phyloP scores from a whole-genome alignment of 176 grass and related monocot genomes.

The Oryza punctata region DNA sequence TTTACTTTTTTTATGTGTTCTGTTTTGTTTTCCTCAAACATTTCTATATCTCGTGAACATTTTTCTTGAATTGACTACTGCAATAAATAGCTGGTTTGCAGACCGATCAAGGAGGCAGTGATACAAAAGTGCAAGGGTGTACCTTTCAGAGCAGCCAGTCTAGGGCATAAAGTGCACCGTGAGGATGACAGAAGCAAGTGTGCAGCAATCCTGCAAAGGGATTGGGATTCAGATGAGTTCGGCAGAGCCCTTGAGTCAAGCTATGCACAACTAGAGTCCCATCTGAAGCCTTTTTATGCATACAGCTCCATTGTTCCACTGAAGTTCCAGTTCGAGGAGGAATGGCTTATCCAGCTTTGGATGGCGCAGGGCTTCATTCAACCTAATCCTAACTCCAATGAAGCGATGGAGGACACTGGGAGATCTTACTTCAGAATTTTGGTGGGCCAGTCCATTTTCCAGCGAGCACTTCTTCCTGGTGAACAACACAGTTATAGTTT shows the following conservation, averaged over 20 bases:
- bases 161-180: conserved; percentile 19
- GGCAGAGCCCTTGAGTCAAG: too few relatives aligned
- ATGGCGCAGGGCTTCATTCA: conserved; percentile 53
- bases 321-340: conserved; percentile 20
- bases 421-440: conserved; percentile 39
- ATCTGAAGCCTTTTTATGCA: conserved; percentile 57
- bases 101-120: conserved; percentile 34
- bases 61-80: too few relatives aligned
- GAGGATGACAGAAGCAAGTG: too few relatives aligned
- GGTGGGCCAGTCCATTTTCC: conserved; percentile 31
- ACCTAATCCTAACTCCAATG: too few relatives aligned
- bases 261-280: conserved; percentile 33
- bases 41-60: too few relatives aligned
- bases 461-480: not conserved
- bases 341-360: conserved; percentile 57
- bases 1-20: too few relatives aligned
- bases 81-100: too few relatives aligned
- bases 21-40: too few relatives aligned
- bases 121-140: conserved; percentile 29
- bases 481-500: conserved; percentile 23
- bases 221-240: too few relatives aligned
- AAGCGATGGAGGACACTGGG: too few relatives aligned
- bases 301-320: conserved; percentile 54
- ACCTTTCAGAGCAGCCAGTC: conserved; percentile 42
- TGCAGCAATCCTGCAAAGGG: too few relatives aligned